Base-by-base conservation (phyloP, 306 rosid genomes). In the Quercus parvula region DNA sequence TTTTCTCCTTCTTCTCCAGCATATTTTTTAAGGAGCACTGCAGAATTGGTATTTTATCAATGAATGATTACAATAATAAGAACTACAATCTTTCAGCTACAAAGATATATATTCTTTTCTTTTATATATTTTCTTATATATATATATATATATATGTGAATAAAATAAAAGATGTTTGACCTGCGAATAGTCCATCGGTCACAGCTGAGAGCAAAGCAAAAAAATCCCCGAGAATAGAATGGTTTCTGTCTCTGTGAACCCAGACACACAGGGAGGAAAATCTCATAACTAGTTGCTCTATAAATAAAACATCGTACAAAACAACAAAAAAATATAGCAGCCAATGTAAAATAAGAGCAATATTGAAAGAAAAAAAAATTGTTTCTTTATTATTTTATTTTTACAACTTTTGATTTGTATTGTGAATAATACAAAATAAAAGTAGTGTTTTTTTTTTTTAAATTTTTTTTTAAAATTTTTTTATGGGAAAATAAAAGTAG, bases 1-100 rank as follows among this genome's bases (percentile, higher is more conserved):
- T 75, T 81, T 31, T 81, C 76, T 75, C 84, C 84, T 56, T 75
- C 99, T 81, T 95, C 80, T 22, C 84, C 84, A 38, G 84, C 84
- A 70, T 75, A 75, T 76, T 81, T 81, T 33, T 81, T 75, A 38
- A 81, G 84, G 55, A 81, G 84, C 35, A 81, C 84, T 81, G 64
- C 56, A 69, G 51, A 24, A 67, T 67, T 28, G 0, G 1, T 35
- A 38, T 54, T 74, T 57, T 44, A 51, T 57, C 71, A 66, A 66
- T 31, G 46, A 66, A 15, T 6, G 46, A 66, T 33, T 17, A 6
- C 31, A 3, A 57, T 25, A 1, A 19, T 33, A 18, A 17, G 46
- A 6, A 18, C 22, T 46, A 46, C 14, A 46, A 46, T 46, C 5
- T 6, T 64, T 15, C 22, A 6, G 0, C 3, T 17, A 30, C 70